Evolutionary conservation across 371 early-diverging fungal species (phyloP).

Genomic region (Mucor saturninus): DNA sequence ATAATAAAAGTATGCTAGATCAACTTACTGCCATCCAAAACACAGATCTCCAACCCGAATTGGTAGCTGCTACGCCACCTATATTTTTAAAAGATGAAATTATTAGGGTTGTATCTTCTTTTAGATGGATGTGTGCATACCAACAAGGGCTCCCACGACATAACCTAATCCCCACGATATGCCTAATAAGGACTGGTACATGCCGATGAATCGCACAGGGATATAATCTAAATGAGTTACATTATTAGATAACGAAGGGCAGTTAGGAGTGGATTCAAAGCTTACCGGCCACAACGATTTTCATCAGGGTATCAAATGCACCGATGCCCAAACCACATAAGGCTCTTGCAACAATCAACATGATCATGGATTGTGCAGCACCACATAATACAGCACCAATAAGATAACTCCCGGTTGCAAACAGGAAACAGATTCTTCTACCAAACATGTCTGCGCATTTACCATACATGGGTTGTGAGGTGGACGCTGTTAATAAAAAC

Average conservation of each 20-base stretch:
- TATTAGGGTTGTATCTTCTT: not conserved
- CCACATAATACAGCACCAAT: slow-evolving; percentile 72
- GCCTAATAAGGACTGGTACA: slow-evolving; percentile 55
- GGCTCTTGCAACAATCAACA: slow-evolving; percentile 71
- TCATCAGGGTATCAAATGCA: slow-evolving; percentile 65
- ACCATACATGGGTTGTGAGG: slow-evolving; percentile 68
- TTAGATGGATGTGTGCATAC: slow-evolving; percentile 1
- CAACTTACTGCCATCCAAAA: slow-evolving; percentile 49
- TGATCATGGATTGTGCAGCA: slow-evolving; percentile 65
- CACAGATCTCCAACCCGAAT: slow-evolving; percentile 43
- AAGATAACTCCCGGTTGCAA: slow-evolving; percentile 65
- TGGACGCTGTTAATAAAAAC: slow-evolving; percentile 49
- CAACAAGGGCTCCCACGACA: slow-evolving; percentile 62
- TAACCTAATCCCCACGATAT: slow-evolving; percentile 63
- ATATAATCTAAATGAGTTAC: slow-evolving; percentile 36
- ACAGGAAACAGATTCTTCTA: slow-evolving; percentile 60
- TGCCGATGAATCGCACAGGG: slow-evolving; percentile 63
- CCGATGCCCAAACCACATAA: slow-evolving; percentile 78
- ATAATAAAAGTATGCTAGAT: not conserved
- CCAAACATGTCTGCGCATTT: slow-evolving; percentile 74
- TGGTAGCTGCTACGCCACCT: slow-evolving; percentile 40
- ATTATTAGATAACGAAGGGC: too few species aligned
- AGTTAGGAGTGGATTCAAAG: not conserved
- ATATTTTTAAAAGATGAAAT: not conserved
- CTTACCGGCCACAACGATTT: slow-evolving; percentile 76